Conservation (phyloP, 148 eudicot species). For the Chenopodium formosanum region DNA sequence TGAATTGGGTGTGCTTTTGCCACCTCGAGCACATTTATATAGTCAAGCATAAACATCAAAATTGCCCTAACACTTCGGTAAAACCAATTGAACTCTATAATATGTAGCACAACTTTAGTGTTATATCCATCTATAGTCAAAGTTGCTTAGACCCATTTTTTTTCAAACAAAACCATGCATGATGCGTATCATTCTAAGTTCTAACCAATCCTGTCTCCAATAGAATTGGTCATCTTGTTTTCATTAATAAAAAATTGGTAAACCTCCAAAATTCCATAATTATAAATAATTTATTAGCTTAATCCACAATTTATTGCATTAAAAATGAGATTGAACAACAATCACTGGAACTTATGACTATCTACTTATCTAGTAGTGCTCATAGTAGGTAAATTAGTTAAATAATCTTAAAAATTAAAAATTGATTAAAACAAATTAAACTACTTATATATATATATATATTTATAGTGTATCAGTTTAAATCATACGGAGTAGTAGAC, state of each 20-base stretch:
- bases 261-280: neutral
- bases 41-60: too few relatives aligned
- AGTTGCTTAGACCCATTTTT: neutral
- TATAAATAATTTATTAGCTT: neutral
- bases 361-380: neutral
- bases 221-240: neutral
- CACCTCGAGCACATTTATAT: too few relatives aligned
- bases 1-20: too few relatives aligned
- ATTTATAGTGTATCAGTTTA: neutral
- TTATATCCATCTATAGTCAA: neutral
- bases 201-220: neutral
- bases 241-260: neutral
- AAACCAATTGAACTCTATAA: too few relatives aligned
- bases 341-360: neutral
- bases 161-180: neutral
- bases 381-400: neutral
- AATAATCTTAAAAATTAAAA: neutral
- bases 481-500: constrained; percentile 1
- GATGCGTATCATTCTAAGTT: neutral
- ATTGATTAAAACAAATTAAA: neutral
- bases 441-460: neutral
- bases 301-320: neutral
- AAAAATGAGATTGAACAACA: neutral
- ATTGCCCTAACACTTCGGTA: too few relatives aligned
- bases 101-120: too few relatives aligned